phyloP scores from a whole-genome alignment of 2,329 filamentous ascomycete species.

The Chaetomium strumarium region DNA sequence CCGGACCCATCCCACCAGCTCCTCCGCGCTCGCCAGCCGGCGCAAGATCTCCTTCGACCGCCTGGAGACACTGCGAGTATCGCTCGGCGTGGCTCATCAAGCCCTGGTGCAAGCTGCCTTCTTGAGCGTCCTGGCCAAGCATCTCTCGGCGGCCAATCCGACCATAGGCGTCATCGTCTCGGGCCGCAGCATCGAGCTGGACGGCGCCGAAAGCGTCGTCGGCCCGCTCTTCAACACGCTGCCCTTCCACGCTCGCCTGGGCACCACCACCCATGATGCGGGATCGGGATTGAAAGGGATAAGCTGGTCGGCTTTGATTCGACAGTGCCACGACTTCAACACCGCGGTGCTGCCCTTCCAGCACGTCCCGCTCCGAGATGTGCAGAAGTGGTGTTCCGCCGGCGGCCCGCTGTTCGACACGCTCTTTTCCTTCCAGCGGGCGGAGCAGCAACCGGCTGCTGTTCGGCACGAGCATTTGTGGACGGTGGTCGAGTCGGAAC shows the following conservation, averaged over 20 bases:
- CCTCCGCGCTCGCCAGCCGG: slow-evolving; percentile 23
- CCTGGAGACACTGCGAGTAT: slow-evolving; percentile 49
- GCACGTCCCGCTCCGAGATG: slow-evolving; percentile 69
- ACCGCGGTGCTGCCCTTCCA: slow-evolving; percentile 64
- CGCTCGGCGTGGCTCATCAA: slow-evolving; percentile 69
- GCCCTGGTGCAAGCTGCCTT: slow-evolving; percentile 72
- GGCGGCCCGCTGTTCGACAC: slow-evolving; percentile 65
- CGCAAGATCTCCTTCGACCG: slow-evolving; percentile 33
- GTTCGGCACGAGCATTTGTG: slow-evolving; percentile 45
- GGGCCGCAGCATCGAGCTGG: slow-evolving; percentile 65
- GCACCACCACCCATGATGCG: not conserved
- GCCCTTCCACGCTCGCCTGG: slow-evolving; percentile 50
- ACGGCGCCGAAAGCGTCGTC: slow-evolving; percentile 59
- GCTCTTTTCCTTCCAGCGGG: slow-evolving; percentile 73
- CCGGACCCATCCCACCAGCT: slow-evolving; percentile 9
- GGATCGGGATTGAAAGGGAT: not conserved
- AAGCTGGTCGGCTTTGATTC: slow-evolving; percentile 56
- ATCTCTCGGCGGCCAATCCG: slow-evolving; percentile 36
- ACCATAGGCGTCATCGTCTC: slow-evolving; percentile 72
- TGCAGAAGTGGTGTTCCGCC: slow-evolving; percentile 70
- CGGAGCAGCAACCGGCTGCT: slow-evolving; percentile 27
- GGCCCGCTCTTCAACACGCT: slow-evolving; percentile 90
- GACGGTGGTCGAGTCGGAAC: slow-evolving; percentile 43
- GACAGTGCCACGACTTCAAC: slow-evolving; percentile 65
- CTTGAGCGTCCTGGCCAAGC: slow-evolving; percentile 52